Evolutionary conservation across 768 basidiomycete species (phyloP), one percentile per base, ranked within the genome.

Genomic region (Russula ochroleuca): DNA sequence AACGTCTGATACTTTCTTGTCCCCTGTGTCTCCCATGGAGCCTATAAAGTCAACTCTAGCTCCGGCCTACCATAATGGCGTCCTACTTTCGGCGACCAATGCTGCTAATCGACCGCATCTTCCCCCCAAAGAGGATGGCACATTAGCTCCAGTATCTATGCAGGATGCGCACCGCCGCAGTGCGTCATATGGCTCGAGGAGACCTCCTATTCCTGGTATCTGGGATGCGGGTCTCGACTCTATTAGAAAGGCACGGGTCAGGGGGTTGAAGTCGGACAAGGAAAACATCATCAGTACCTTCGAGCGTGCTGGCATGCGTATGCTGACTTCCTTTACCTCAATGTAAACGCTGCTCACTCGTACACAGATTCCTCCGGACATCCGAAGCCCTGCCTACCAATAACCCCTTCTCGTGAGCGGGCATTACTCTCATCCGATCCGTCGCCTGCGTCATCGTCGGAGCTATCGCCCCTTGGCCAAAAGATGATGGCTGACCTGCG

Each of bases 381-480:
- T 25, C 21, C 52, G 9, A 62, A 61, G 38, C 49, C 60, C 25
- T 51, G 63, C 33, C 74, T 75, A 17, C 78, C 75, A 41, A 69
- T 76, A 51, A 80, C 82, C 49, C 85, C 83, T 56, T 58, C 70
- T 21, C 78, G 76, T 51, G 77, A 78, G 11, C 80, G 70, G 28
- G 60, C 81, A 7, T 71, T 72, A 33, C 75, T 75, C 14, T 78
- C 75, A 61, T 70, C 72, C 35, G 57, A 69, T 54, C 81, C 85
- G 3, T 89, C 87, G 1, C 87, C 89, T 23, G 81, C 86, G 25
- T 85, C 82, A 33, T 89, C 88, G 2, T 82, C 87, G 11, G 90
- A 91, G 65, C 75, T 92, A 55, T 91, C 89, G 21, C 87, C 87
- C 15, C 75, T 85, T 37, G 85, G 81, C 6, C 80, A 78, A 67